Evolutionary conservation across 345 rosid species (phyloP), one percentile per base, ranked within the genome.

Genomic region (Gossypium raimondii): DNA sequence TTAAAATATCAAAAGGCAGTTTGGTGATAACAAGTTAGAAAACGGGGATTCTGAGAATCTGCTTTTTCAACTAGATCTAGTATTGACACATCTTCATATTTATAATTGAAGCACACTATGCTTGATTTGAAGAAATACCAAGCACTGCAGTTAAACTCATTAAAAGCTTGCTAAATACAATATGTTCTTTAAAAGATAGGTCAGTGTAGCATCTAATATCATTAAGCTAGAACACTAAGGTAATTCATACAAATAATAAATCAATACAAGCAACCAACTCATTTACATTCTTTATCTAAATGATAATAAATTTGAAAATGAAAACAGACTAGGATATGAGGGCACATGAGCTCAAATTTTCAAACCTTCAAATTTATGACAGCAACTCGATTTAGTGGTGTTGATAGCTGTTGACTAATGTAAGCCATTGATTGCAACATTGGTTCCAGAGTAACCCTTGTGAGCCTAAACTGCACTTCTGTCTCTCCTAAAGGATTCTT

Each of bases 331-430:
- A 47, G 57, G 13, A 12, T 13, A 67, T 43, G 29, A 43, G 43
- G 52, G 25, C n/a, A n/a, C 47, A 25, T 20, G 38, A 72, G 14
- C 14, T 73, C 57, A 29, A 59, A 3, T 25, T 27, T 50, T 20
- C 67, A 43, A 76, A 87, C 93, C 90, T 87, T 89, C 76, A 89
- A 75, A 84, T 85, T 89, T 73, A 89, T 87, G 66, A 89, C 93
- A 64, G 93, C 93, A 76, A 86, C 93, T 63, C 83, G 76, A 78
- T 87, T 87, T 60, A 85, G 81, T 27, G 90, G 93, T 47, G 80
- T 43, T 24, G 87, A 82, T 67, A 89, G 90, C 74, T 87, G 93
- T 75, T 87, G 91, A 73, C 86, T 86, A 78, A 87, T 89, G 80
- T 84, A 81, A 73, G 84, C 84, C 93, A 89, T 89, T 17, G 93